Evolutionary conservation across 2,329 filamentous ascomycete genomes (phyloP), one percentile per base, ranked within the genome.

Genomic region (Nigrospora sphaerica): DNA sequence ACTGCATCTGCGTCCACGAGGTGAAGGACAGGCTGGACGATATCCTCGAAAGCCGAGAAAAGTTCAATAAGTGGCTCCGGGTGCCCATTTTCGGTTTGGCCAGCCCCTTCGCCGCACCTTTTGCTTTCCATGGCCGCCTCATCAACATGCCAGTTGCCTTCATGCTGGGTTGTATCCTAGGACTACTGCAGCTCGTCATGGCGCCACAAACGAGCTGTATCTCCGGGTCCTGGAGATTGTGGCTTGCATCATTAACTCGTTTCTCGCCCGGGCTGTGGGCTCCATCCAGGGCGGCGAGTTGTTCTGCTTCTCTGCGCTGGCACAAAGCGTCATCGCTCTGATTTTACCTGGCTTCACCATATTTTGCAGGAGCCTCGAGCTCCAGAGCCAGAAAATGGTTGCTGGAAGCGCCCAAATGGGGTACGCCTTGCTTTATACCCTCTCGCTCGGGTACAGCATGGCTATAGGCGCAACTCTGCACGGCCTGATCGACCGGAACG

Each of bases 91-190:
- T 88, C 54, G 89, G 89, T 0, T 66, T 90, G 6, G 88, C 88
- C 2, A 88, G 86, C 12, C 84, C 81, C 0, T 78, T 74, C 7
- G 88, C 93, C 1, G 88, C 85, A 0, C 87, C 87, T 0, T 93
- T 93, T 57, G 87, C 86, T 4, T 95, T 93, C 58, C 72, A 82
- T 46, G 86, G 85, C 3, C 78, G 87, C 4, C 79, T 83, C 36
- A 85, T 92, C 56, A 89, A 95, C 60, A 69, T 93, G 48, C 87
- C 87, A 0, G 76, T 91, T 28, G 81, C 83, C 17, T 93, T 93
- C 61, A 46, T 88, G 1, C 74, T 95, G 0, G 88, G 89, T 2
- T 83, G 80, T 57, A 69, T 91, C 16, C 74, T 95, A 0, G 88
- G 88, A 1, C 66, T 83, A 45, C 69, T 95, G 42, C 87, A 93